phyloP scores from a whole-genome alignment of 768 basidiomycete genomes.

The Boletus barrowsii region DNA sequence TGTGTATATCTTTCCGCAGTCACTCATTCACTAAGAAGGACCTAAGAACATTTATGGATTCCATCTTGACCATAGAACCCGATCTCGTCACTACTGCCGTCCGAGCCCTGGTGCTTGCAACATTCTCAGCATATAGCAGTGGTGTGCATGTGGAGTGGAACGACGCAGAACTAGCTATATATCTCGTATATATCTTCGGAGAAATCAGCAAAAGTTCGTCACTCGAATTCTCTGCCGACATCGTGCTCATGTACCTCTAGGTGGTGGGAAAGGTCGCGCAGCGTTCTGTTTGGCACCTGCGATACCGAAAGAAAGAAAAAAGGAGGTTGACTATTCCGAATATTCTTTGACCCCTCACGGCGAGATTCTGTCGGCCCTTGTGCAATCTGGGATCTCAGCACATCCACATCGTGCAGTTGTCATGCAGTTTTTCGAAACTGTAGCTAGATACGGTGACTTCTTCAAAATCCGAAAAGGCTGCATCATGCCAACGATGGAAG shows the following conservation, averaged over 20 bases:
- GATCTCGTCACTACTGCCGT: constrained; percentile 80
- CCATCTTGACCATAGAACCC: constrained; percentile 80
- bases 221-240: background rate
- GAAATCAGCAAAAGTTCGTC: constrained; percentile 84
- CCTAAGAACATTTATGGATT: constrained; percentile 81
- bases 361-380: constrained; percentile 80
- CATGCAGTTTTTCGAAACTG: constrained; percentile 91
- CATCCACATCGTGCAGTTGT: constrained; percentile 84
- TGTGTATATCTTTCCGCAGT: background rate
- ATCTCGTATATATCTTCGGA: constrained; percentile 90
- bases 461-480: constrained; percentile 92
- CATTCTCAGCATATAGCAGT: constrained; percentile 63
- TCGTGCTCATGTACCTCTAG: constrained; percentile 32
- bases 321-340: constrained; percentile 65
- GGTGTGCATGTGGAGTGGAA: constrained; percentile 78
- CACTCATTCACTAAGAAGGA: constrained; percentile 51
- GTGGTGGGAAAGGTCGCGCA: constrained; percentile 74
- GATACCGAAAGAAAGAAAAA: constrained; percentile 65
- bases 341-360: constrained; percentile 89
- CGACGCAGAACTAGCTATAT: constrained; percentile 90
- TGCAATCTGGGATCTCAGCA: constrained; percentile 75
- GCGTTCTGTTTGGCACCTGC: constrained; percentile 81
- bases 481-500: constrained; percentile 82
- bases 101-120: constrained; percentile 66
- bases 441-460: constrained; percentile 91